Conservation (phyloP, 192 early-diverging fungal species). For the Ambispora gerdemannii region DNA sequence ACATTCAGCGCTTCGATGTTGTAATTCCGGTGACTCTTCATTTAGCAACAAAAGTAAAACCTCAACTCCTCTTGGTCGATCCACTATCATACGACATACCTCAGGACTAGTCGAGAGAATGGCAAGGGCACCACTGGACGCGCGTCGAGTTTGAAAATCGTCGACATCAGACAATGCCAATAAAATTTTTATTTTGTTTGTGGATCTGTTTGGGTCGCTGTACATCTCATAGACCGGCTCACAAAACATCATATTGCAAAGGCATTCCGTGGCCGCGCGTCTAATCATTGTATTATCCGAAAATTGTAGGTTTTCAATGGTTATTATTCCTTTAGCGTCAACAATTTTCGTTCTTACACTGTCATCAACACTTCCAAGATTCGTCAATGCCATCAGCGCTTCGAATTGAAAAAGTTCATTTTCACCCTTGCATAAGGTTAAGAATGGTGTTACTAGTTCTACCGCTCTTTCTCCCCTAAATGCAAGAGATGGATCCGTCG, state of each 20-base stretch:
- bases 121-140: constrained; percentile 83
- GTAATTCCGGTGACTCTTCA: constrained; percentile 56
- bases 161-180: constrained; percentile 86
- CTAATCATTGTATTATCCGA: constrained; percentile 76
- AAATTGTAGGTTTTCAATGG: constrained; percentile 77
- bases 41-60: constrained; percentile 52
- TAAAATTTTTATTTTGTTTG: constrained; percentile 69
- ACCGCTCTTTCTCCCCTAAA: constrained; percentile 66
- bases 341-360: constrained; percentile 62
- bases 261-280: constrained; percentile 83
- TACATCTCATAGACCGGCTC: constrained; percentile 77
- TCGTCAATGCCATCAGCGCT: constrained; percentile 89
- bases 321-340: constrained; percentile 57
- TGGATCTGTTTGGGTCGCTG: constrained; percentile 46
- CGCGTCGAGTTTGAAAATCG: constrained; percentile 76
- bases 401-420: constrained; percentile 80
- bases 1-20: constrained; percentile 70
- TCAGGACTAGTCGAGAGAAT: constrained; percentile 62
- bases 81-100: constrained; percentile 56
- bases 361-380: constrained; percentile 74
- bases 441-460: constrained; percentile 71
- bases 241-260: constrained; percentile 93
- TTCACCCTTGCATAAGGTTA: constrained; percentile 57
- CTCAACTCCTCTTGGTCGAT: constrained; percentile 53
- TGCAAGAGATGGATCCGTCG: constrained; percentile 82